Percentiles rank a stretch among this genome's conserved stretches.
Conservation (phyloP, 139 green algal genomes). For the Tetratostichococcus sp. region DNA sequence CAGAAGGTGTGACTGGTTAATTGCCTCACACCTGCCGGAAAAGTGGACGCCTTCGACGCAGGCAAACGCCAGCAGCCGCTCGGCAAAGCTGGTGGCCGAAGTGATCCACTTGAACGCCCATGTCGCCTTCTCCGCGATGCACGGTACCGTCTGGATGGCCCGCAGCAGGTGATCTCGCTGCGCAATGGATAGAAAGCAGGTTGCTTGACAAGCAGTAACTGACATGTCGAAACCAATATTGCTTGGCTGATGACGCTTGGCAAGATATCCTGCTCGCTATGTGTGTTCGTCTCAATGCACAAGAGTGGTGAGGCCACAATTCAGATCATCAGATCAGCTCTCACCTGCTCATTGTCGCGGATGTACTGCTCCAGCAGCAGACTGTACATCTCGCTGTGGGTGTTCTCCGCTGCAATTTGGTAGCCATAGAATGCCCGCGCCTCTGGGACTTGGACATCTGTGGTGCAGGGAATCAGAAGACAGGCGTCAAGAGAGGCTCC, state of each 20-base stretch:
- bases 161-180: constrained; percentile 50
- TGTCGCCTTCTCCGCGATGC: constrained; percentile 69
- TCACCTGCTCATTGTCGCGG: constrained; percentile 25
- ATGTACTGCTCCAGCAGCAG: constrained; percentile 72
- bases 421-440: constrained; percentile 83
- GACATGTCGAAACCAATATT: no score
- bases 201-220: no score
- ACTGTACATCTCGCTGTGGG: constrained; percentile 79
- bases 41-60: constrained; percentile 82
- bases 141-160: constrained; percentile 58
- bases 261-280: no score
- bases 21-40: constrained; percentile 32
- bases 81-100: constrained; percentile 49
- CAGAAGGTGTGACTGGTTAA: no score
- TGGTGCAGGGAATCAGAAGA: not conserved
- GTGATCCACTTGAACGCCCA: constrained; percentile 96
- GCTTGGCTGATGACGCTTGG: no score
- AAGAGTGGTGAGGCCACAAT: no score
- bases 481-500: not conserved
- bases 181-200: no score
- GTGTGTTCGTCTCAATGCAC: no score
- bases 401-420: constrained; percentile 86
- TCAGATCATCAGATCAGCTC: no score
- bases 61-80: constrained; percentile 68
- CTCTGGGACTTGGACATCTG: constrained; percentile 80